Base-by-base conservation (phyloP, 140 eudicot species). In the Senecio squalidus region DNA sequence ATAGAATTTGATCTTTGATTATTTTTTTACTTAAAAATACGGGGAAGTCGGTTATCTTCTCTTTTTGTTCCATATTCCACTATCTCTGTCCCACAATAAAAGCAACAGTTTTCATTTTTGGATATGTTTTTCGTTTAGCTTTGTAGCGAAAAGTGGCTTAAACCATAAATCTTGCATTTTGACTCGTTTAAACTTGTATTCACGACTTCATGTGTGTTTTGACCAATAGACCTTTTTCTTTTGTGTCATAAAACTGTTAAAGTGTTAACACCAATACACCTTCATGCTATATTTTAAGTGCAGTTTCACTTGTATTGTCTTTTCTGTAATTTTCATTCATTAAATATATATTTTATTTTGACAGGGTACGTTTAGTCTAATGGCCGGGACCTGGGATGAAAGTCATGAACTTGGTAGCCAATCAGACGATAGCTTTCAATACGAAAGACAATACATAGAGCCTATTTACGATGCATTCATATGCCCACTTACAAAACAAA, bases 391-490 rank as follows among this genome's bases (percentile, higher is more conserved):
- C 62, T 79, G 82, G 80, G 96, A 88, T 60, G 96, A 66, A 28
- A 83, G 79, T 52, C 66, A 66, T 58, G 98, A 91, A 60, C 55
- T 29, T 22, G 84, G 85, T 66, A 76, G 82, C 68, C 95, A 80
- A 67, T 87, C 94, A 22, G 96, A 84, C 17, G 94, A 86, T 26
- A 91, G 88, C 70, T 58, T 60, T 52, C 94, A 83, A 14, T 79
- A 72, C 14, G 98, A 83, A 74, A 79, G 85, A 58, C 69, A 65
- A 44, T 82, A 69, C 41, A 51, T 86, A 59, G 98, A 91, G 30
- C 98, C 98, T 15, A 78, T 86, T 9, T 86, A 83, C 38, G 94
- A 88, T 68, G 71, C 98, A 38, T 91, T 91, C 65, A 64, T 91
- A 47, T 91, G 98, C 75, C 96, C 94, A 26, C 71, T 91, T 23